phyloP scores from a whole-genome alignment of 495 filamentous ascomycete species.

The Bathelium albidoporum region DNA sequence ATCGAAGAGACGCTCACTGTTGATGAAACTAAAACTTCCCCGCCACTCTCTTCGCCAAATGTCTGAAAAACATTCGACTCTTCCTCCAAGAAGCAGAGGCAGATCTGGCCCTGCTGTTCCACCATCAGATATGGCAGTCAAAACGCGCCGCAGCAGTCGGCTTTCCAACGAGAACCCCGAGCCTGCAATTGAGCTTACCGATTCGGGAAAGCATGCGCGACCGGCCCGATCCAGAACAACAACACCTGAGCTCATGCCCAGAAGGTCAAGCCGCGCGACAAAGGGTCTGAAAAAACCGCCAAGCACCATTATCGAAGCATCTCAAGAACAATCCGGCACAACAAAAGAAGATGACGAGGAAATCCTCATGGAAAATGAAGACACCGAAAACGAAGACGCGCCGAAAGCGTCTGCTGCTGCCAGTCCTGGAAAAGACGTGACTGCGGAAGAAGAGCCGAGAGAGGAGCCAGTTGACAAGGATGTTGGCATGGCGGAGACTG shows the following conservation, averaged over 20 bases:
- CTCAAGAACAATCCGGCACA: constrained; percentile 25
- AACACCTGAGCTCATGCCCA: constrained; percentile 50
- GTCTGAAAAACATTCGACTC: constrained; percentile 8
- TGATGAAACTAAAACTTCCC: constrained; percentile 27
- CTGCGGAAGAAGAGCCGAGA: neutral
- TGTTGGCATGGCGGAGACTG: constrained; percentile 23
- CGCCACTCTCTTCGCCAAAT: constrained; percentile 4
- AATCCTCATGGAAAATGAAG: constrained; percentile 13
- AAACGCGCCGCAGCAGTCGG: constrained; percentile 47
- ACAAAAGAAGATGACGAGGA: constrained; percentile 11
- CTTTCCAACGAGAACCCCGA: constrained; percentile 48
- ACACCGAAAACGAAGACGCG: neutral
- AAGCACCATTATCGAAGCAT: constrained; percentile 43
- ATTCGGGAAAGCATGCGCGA: constrained; percentile 64
- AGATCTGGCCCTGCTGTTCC: constrained; percentile 12
- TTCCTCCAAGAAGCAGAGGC: neutral
- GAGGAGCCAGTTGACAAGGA: constrained; percentile 34
- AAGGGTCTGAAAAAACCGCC: constrained; percentile 56
- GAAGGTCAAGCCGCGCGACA: constrained; percentile 45
- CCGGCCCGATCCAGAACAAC: constrained; percentile 49
- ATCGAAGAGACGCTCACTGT: constrained; percentile 19
- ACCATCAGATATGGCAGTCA: constrained; percentile 22
- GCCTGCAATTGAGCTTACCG: constrained; percentile 56
- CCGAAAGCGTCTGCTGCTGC: neutral
- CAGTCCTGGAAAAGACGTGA: neutral